Base-by-base conservation (phyloP, 2,329 filamentous ascomycete genomes). In the Penicillium brasilianum region DNA sequence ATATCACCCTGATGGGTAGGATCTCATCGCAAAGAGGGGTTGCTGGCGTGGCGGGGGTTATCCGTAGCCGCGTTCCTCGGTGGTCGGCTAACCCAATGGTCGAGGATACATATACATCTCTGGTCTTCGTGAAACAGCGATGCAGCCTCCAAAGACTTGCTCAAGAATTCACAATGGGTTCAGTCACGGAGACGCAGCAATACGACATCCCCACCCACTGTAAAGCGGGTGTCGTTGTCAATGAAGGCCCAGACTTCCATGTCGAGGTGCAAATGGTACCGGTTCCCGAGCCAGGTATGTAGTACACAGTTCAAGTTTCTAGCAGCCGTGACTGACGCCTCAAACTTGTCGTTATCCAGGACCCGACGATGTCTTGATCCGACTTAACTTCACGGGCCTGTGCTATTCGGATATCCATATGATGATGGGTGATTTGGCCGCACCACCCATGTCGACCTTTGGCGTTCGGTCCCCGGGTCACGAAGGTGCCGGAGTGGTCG, bases 361-460 rank as follows among this genome's bases (percentile, higher is more conserved):
- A 13, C 81, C 82, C 8, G 78, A 85, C 53, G 84, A 88, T 60
- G 74, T 87, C 22, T 77, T 88, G 10, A 78, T 88, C 68, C 82
- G 81, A 56, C 77, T 88, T 55, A 87, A 87, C 59, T 79, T 79
- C 28, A 88, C 85, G 1, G 85, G 85, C 0, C 77, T 88, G 52
- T 87, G 85, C 74, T 81, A 83, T 61, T 82, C 79, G 36, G 85
- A 88, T 66, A 72, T 88, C 18, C 85, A 87, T 68, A 83, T 83
- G 72, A 85, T 86, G 83, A 63, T 82, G 51, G 81, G 81, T 57
- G 85, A 87, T 68, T 80, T 83, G 74, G 80, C 77, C 0, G 57
- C 78, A 0, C 80, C 80, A 0, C 73, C 75, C n/a, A 84, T 84
- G 81, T 79, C 76, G 0, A 63, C 66, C 0, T 75, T 82, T 39